Conservation (phyloP, 2,329 filamentous ascomycete genomes). For the Fusarium coicis region DNA sequence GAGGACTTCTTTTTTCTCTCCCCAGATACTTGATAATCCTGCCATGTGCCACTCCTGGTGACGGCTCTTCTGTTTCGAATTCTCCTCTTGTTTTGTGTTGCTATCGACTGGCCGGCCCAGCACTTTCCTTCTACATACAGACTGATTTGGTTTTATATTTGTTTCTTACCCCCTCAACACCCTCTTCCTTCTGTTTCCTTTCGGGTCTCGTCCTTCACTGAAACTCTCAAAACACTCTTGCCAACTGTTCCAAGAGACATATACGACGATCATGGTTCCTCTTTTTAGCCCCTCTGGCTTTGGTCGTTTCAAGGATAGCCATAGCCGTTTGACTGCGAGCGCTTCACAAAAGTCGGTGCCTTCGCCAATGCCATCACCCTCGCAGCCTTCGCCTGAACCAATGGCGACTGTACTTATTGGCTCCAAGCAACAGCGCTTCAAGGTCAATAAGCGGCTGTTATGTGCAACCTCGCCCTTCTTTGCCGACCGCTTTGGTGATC, state of each 20-base stretch:
- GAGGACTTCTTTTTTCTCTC: constrained; percentile 28
- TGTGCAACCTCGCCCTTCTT: constrained; percentile 61
- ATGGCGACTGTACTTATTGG: constrained; percentile 56
- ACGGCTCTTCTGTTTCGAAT: constrained; percentile 39
- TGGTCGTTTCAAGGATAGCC: constrained; percentile 36
- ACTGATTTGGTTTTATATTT: constrained; percentile 23
- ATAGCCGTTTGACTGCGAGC: constrained; percentile 16
- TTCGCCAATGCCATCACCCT: constrained; percentile 33
- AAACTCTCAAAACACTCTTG: constrained; percentile 15
- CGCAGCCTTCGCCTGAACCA: constrained; percentile 36
- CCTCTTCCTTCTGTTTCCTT: constrained; percentile 26
- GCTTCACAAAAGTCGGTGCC: constrained; percentile 40
- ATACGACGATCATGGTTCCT: constrained; percentile 34
- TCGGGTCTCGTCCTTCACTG: constrained; percentile 30
- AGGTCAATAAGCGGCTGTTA: constrained; percentile 57
- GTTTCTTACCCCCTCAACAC: constrained; percentile 30
- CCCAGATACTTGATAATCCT: constrained; percentile 40
- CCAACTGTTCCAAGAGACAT: constrained; percentile 12
- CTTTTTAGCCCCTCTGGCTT: constrained; percentile 39
- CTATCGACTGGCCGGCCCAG: constrained; percentile 41
- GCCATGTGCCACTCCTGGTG: constrained; percentile 36
- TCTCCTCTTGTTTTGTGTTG: constrained; percentile 32
- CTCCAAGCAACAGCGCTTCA: constrained; percentile 54
- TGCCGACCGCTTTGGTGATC: constrained; percentile 56
- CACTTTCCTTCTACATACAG: constrained; percentile 17